Base-by-base conservation (phyloP, 176 grass and related monocot genomes). In the Oryza brachyantha region DNA sequence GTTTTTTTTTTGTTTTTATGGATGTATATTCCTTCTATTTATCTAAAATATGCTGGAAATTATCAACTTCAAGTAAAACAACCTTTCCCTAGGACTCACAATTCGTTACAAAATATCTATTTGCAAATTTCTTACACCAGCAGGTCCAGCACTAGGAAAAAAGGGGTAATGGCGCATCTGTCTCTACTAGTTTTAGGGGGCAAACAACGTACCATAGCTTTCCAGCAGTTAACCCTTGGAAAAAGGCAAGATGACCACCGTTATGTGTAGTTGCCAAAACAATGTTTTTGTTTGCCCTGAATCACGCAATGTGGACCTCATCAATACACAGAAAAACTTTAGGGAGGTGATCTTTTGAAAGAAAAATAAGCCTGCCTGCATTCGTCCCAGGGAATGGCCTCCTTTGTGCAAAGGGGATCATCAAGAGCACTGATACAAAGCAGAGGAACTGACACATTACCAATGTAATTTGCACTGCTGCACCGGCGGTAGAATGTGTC, bases 351-450 rank as follows among this genome's bases (percentile, higher is more conserved):
- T 4, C n/a, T 64, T 88, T 28, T 5, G 13, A 29, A 13, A 70
- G 16, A 75, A 13, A 64, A 72, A 12, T 25, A 55, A 24, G 14
- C 60, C 36, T 86, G 85, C 92, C 88, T 94, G 92, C 95, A 98
- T 85, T 98, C 95, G 68, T 98, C 95, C 85, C 87, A 98, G 36
- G 95, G 95, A 89, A 98, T 98, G 55, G 92, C 90, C 79, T 98
- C 95, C 81, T 74, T 90, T 80, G 95, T 94, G 88, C 92, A 98
- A 72, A 98, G 85, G 4, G 95, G 95, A 34, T 98, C 95, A 78
- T 98, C 95, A 73, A 98, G 88, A 79, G 95, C 90, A 86, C 90
- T 98, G 70, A 98, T 80, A 85, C 92, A 98, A 62, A 98, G 83
- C 70, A 98, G 75, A 2, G 95, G 95, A 45, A 98, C 81, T 61